These are phyloP conservation scores for Aspergillus sp. DNA, from an alignment of 2,329 filamentous ascomycete genomes.

Conservation along the genomic window DNA sequence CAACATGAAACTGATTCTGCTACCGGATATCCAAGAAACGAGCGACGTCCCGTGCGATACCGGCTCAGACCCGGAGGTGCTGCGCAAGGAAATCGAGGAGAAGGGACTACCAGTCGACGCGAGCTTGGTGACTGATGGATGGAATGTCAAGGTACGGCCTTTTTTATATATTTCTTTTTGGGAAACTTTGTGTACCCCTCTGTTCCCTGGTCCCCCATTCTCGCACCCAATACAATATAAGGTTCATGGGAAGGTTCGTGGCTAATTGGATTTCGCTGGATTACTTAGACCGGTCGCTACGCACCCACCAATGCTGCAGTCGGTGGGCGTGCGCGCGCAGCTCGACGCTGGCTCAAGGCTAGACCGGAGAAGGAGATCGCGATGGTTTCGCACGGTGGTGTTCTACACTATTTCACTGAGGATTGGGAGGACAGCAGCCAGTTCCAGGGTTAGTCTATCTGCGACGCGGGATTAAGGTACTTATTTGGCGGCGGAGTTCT, in stretches of 20 bases:
- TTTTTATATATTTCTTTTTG: background rate
- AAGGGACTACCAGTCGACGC: constrained; percentile 62
- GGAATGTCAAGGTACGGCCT: constrained; percentile 65
- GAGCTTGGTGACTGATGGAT: constrained; percentile 60
- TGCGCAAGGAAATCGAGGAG: constrained; percentile 62
- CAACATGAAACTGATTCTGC: constrained; percentile 58
- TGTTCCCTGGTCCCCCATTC: no score
- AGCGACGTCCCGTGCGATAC: constrained; percentile 73
- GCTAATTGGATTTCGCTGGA: background rate
- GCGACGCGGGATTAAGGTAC: no score
- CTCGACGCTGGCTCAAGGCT: constrained; percentile 57
- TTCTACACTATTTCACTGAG: constrained; percentile 80
- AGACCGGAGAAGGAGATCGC: constrained; percentile 66
- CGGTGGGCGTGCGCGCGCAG: constrained; percentile 59
- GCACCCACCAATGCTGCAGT: constrained; percentile 53
- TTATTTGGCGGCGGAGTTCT: background rate
- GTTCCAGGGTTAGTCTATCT: constrained; percentile 42
- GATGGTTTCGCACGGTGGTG: constrained; percentile 78
- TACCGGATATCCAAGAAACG: constrained; percentile 79
- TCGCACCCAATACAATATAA: no score
- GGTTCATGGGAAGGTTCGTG: background rate
- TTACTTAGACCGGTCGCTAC: constrained; percentile 41
- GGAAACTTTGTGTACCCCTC: background rate
- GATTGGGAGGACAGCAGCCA: constrained; percentile 67
- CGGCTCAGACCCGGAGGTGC: constrained; percentile 57